Evolutionary conservation across 2,329 filamentous ascomycete genomes (phyloP), one percentile per base, ranked within the genome.

Genomic region (Achaetomium macrosporum): DNA sequence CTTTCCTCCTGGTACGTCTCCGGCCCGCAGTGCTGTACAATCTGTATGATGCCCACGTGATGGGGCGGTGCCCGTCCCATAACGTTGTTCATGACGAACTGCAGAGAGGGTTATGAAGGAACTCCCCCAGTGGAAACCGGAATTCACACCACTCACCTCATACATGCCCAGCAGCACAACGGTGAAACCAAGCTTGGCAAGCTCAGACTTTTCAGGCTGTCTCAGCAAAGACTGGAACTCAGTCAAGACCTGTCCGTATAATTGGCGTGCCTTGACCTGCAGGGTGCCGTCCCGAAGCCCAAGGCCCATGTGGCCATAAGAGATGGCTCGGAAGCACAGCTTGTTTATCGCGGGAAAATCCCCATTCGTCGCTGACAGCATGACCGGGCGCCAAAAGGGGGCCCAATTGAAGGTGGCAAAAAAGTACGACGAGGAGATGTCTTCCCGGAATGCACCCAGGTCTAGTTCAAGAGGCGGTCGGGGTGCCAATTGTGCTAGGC

Each of bases 21-120:
- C 4, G 47, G 40, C 3, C 47, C 47, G n/a, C 47, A 50, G 31
- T 50, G 20, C 15, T 15, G 47, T 39, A 50, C 19, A 16, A 50
- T 43, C 15, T 39, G 42, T 11, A 17, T 39, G 31, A 50, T 43
- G n/a, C 47, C 47, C 6, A 44, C 41, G 33, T 50, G 47, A 17
- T 50, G 47, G n/a, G 47, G 47, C 9, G 47, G 47, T 19, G 47
- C 40, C 19, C 15, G 11, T 9, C 47, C 47, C 15, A 13, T 4
- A 1, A 19, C 11, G 8, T 37, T 39, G 31, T 50, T 29, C 15
- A 43, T 43, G 15, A 40, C 30, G 20, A 30, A 43, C 47, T 50
- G 15, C 5, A 12, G 19, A 37, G 13, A 50, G 12, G 1, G 16
- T 50, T 20, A 30, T 17, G 30, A 42, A 13, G 1, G 9, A 7